Evolutionary conservation across 768 basidiomycete genomes (phyloP), one percentile per base, ranked within the genome.

Genomic region (Mycena epipterygia): DNA sequence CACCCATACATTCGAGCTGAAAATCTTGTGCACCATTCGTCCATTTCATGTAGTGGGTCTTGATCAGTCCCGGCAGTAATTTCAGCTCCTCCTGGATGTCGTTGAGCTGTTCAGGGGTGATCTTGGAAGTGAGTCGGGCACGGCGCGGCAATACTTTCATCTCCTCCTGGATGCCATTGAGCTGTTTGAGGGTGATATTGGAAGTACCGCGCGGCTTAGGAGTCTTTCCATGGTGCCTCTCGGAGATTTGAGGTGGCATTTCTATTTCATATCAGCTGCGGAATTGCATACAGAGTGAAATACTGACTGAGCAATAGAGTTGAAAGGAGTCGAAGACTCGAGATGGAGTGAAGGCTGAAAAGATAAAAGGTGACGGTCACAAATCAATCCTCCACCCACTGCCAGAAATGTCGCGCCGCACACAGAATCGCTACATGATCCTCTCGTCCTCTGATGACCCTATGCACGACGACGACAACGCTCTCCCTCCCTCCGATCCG

Each of bases 31-130:
- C 49, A 6, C 62, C 62, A 16, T 51, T 30, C 3, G 35, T 39
- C 62, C 62, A 64, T 25, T 64, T 64, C 2, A 7, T 64, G 51
- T 39, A 64, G 21, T 39, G 12, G 4, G 25, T 41, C 14, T 46
- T 44, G 14, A 64, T 64, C 14, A 64, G 30, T n/a, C 21, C 51
- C 1, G 62, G 62, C 25, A 64, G 49, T 9, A 64, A 23, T 41
- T 64, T 80, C 52, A 62, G 33, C 35, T 32, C 23, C 48, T 53
- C 11, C 32, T 30, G 41, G 23, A 41, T 62, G 1, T 32, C 33
- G 7, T 41, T 6, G 35, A 48, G 16, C 16, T 59, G 25, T 12
- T 32, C 58, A 1, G 46, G 27, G 5, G 37, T 57, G 19, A 27
- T 29, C 12, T 19, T 17, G 48, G 23, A 23, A 2, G 44, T 16